Evolutionary conservation across 768 basidiomycete genomes (phyloP).

Genomic region (Collybiopsis confluens): DNA sequence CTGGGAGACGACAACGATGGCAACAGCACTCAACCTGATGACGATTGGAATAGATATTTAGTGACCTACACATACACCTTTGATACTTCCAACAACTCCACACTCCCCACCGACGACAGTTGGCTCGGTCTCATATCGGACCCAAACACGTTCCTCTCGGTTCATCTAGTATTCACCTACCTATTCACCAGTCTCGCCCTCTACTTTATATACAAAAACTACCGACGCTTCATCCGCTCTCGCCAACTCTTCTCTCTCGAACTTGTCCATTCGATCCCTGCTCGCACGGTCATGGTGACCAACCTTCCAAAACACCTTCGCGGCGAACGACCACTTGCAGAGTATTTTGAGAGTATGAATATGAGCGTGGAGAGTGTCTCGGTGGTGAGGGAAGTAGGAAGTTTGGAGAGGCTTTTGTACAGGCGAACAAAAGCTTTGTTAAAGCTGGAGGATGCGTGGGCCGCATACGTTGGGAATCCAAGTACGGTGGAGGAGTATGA

Average conservation of each 20-base stretch:
- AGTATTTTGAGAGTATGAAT: slow-evolving; percentile 90
- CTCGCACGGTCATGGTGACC: slow-evolving; percentile 87
- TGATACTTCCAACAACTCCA: slow-evolving; percentile 28
- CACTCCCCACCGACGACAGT: slow-evolving; percentile 36
- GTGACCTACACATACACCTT: slow-evolving; percentile 14
- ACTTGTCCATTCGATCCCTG: slow-evolving; percentile 90
- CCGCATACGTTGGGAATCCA: slow-evolving; percentile 90
- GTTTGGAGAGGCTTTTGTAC: slow-evolving; percentile 69
- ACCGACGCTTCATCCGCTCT: slow-evolving; percentile 80
- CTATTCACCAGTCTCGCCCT: slow-evolving; percentile 86
- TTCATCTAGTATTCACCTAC: slow-evolving; percentile 92
- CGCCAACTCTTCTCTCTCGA: slow-evolving; percentile 94
- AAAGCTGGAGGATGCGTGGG: slow-evolving; percentile 81
- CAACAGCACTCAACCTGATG: slow-evolving; percentile 38
- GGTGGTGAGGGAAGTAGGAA: slow-evolving; percentile 78
- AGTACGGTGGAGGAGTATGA: slow-evolving; percentile 81
- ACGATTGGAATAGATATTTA: slow-evolving; percentile 41
- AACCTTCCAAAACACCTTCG: slow-evolving; percentile 81
- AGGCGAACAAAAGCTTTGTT: slow-evolving; percentile 76
- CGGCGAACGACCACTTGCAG: slow-evolving; percentile 80
- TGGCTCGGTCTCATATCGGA: slow-evolving; percentile 91
- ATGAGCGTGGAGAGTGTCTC: slow-evolving; percentile 90
- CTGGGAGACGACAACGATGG: slow-evolving; percentile 54
- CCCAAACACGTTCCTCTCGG: slow-evolving; percentile 82
- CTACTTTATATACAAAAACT: slow-evolving; percentile 85